Base-by-base conservation (phyloP, 345 rosid species). In the Gossypium herbaceum region DNA sequence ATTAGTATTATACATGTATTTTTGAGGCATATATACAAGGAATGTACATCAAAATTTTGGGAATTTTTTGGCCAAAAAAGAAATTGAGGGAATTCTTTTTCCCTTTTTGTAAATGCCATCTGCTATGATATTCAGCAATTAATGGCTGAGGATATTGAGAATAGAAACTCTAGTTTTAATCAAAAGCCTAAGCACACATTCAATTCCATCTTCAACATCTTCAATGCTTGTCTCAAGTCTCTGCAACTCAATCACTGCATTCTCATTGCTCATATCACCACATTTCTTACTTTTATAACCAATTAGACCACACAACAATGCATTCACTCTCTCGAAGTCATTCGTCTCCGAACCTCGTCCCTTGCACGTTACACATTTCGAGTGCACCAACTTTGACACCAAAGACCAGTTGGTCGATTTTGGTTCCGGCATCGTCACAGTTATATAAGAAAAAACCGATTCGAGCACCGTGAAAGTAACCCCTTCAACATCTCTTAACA, bases 321-420 rank as follows among this genome's bases (percentile, higher is more conserved):
- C 77, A 4, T 86, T 85, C 51, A 81, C 65, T 9, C 25, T 73
- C 9, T 44, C 67, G 12, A 81, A 75, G n/a, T 76, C 75, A 8
- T 68, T 75, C 12, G 24, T 19, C 2, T n/a, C 47, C 9, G 12
- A 76, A 27, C 27, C 29, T 41, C 16, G 50, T 16, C 15, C 73
- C 15, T 61, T 52, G n/a, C 55, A 47, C 8, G 77, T 7, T 12
- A 68, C 43, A 20, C 71, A 60, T 62, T 73, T 67, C 19, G 39
- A 57, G 27, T 57, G 15, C 61, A 57, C 9, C 61, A 57, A 22
- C 61, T 57, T 57, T 4, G 61, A 57, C 45, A 81, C 62, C 69
- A 81, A 17, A 2, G 69, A 68, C 73, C 77, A 54, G n/a, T 62
- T 19, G 29, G 59, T 48, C 9, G 22, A 19, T 61, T 67, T 68